Percentiles rank a stretch among this genome's conserved stretches.
These are phyloP conservation scores for Lathyrus aphaca DNA, from an alignment of 306 rosid genomes.

Conservation along the genomic window DNA sequence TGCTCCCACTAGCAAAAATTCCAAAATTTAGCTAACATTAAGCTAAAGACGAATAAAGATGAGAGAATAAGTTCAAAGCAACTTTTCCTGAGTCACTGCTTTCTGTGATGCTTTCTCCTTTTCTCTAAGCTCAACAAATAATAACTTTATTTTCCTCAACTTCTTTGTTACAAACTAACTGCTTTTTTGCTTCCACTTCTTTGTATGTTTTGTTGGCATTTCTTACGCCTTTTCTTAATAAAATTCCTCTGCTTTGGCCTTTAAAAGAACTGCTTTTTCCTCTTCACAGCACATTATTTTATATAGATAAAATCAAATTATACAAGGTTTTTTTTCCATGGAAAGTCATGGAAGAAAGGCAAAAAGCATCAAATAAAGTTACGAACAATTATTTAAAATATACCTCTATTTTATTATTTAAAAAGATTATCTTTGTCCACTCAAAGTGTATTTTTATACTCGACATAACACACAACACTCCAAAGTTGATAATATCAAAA, in stretches of 20 bases:
- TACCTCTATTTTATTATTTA: constrained; percentile 13
- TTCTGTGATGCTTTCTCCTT: constrained; percentile 48
- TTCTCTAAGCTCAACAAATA: constrained; percentile 38
- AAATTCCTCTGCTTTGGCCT: too few relatives aligned
- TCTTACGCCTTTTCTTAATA: too few relatives aligned
- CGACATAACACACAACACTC: too few relatives aligned
- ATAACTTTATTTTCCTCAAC: constrained; percentile 42
- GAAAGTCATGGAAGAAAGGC: constrained; percentile 41
- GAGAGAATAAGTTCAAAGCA: constrained; percentile 55
- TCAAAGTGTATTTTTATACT: not conserved
- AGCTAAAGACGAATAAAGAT: constrained; percentile 49
- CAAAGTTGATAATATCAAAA: not conserved
- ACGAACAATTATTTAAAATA: constrained; percentile 10
- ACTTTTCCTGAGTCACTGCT: constrained; percentile 54
- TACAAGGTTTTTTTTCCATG: too few relatives aligned
- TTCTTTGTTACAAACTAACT: constrained; percentile 23
- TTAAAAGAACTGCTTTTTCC: too few relatives aligned
- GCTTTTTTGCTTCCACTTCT: too few relatives aligned
- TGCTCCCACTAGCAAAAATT: constrained; percentile 23
- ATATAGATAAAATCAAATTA: constrained; percentile 19
- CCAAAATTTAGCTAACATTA: constrained; percentile 18
- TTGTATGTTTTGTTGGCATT: too few relatives aligned
- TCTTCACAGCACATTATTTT: not conserved
- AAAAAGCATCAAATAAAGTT: constrained; percentile 45
- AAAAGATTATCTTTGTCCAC: constrained; percentile 60